Conservation (phyloP, 148 eudicot species). For the Rhododendron kiyosumense region DNA sequence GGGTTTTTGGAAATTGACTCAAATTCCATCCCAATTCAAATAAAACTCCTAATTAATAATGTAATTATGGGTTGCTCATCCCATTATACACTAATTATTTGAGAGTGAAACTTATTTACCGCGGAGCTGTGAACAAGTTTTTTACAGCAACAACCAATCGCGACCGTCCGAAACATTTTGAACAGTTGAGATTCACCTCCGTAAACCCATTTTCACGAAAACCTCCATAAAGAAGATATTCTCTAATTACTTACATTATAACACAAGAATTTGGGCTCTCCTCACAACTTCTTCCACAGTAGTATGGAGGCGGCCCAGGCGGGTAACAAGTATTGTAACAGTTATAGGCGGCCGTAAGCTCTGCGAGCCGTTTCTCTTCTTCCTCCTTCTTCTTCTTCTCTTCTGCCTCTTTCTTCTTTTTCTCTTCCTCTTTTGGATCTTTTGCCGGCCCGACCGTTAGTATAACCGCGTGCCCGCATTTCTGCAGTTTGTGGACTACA, state of each 20-base stretch:
- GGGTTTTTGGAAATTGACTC: neutral
- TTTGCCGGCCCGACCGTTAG: slow-evolving; percentile 62
- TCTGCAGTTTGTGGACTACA: slow-evolving; percentile 44
- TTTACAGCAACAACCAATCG: too few species aligned
- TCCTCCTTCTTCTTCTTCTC: neutral
- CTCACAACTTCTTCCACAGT: slow-evolving; percentile 26
- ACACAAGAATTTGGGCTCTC: slow-evolving; percentile 61
- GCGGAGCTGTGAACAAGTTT: too few species aligned
- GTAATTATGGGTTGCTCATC: neutral
- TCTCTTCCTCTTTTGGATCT: slow-evolving; percentile 30
- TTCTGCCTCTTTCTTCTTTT: slow-evolving; percentile 10
- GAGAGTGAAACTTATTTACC: too few species aligned
- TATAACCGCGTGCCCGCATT: slow-evolving; percentile 38
- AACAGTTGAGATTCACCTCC: too few species aligned
- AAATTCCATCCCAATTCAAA: neutral
- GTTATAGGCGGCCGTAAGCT: neutral
- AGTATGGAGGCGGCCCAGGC: slow-evolving; percentile 20
- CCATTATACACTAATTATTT: neutral
- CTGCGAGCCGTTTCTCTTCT: slow-evolving; percentile 19
- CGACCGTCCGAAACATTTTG: too few species aligned
- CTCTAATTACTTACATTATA: slow-evolving; percentile 27
- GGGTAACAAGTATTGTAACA: neutral
- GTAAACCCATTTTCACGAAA: too few species aligned
- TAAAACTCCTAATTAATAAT: neutral
- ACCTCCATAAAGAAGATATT: too few species aligned